These are phyloP conservation scores for Vaccinium darrowii DNA, from an alignment of 148 eudicot species.

Conservation along the genomic window DNA sequence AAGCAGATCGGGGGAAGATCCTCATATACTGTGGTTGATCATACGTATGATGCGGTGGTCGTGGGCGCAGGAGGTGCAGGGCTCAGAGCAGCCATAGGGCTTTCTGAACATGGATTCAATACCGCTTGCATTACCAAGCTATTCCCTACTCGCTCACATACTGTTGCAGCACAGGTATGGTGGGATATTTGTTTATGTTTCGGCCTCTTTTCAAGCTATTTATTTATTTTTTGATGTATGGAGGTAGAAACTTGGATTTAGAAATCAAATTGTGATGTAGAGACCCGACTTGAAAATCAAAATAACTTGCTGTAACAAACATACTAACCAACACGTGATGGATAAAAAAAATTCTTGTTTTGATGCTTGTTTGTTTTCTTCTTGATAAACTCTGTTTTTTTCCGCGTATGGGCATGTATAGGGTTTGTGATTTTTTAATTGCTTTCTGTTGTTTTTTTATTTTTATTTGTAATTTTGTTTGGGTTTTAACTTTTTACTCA, in stretches of 20 bases:
- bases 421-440: not conserved
- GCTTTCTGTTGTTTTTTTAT: not conserved
- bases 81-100: conserved; percentile 92
- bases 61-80: conserved; percentile 99
- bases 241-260: not conserved
- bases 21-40: conserved; percentile 84
- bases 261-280: not conserved
- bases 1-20: conserved; percentile 18
- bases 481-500: not conserved
- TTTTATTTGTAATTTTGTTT: not conserved
- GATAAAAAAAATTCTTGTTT: not conserved
- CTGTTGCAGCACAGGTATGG: conserved; percentile 93
- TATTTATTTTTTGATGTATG: not conserved
- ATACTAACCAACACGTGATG: not conserved
- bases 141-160: conserved; percentile 96
- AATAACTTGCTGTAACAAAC: not conserved
- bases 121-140: conserved; percentile 98
- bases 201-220: not conserved
- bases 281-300: not conserved
- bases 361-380: not conserved
- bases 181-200: not conserved
- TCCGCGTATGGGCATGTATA: not conserved
- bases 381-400: not conserved
- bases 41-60: conserved; percentile 94
- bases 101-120: conserved; percentile 95